Conservation (phyloP, 2,329 filamentous ascomycete species). For the Arthrobotrys megalospora region DNA sequence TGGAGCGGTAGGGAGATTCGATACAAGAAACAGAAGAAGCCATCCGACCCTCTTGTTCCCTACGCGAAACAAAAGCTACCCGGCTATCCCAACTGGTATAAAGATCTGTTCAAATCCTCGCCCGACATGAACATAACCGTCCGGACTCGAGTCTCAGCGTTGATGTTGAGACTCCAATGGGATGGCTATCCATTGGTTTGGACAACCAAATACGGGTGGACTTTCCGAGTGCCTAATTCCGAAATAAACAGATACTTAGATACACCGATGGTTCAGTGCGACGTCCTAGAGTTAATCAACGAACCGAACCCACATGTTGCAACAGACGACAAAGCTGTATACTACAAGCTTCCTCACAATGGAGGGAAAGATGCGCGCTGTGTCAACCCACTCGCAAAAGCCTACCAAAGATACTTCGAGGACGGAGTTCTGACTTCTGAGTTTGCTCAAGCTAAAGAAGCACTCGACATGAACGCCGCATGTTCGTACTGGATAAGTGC, state of each 20-base stretch:
- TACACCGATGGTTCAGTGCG: slow-evolving; percentile 81
- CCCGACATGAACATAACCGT: slow-evolving; percentile 83
- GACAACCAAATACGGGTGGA: slow-evolving; percentile 95
- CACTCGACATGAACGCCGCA: slow-evolving; percentile 97
- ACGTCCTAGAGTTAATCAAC: slow-evolving; percentile 78
- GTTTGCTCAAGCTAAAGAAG: slow-evolving; percentile 91
- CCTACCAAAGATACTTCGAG: slow-evolving; percentile 92
- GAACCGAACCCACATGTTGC: slow-evolving; percentile 75
- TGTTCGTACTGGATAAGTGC: slow-evolving; percentile 99
- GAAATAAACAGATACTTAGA: slow-evolving; percentile 77
- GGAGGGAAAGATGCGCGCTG: slow-evolving; percentile 90
- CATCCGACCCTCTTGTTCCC: slow-evolving; percentile 65
- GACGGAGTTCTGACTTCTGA: slow-evolving; percentile 88
- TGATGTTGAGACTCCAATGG: slow-evolving; percentile 88
- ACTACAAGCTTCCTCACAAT: slow-evolving; percentile 97
- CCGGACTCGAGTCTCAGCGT: slow-evolving; percentile 86
- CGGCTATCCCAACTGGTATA: slow-evolving; percentile 96
- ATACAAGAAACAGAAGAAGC: slow-evolving; percentile 87
- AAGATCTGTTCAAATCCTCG: slow-evolving; percentile 84
- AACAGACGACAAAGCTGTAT: slow-evolving; percentile 77
- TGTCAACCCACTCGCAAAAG: slow-evolving; percentile 88
- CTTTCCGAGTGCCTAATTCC: slow-evolving; percentile 80
- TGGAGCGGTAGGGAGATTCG: slow-evolving; percentile 94
- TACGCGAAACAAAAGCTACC: slow-evolving; percentile 90
- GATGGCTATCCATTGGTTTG: slow-evolving; percentile 90